phyloP scores from a whole-genome alignment of 2,329 filamentous ascomycete species.

The Zelopaecilomyces penicillatus region DNA sequence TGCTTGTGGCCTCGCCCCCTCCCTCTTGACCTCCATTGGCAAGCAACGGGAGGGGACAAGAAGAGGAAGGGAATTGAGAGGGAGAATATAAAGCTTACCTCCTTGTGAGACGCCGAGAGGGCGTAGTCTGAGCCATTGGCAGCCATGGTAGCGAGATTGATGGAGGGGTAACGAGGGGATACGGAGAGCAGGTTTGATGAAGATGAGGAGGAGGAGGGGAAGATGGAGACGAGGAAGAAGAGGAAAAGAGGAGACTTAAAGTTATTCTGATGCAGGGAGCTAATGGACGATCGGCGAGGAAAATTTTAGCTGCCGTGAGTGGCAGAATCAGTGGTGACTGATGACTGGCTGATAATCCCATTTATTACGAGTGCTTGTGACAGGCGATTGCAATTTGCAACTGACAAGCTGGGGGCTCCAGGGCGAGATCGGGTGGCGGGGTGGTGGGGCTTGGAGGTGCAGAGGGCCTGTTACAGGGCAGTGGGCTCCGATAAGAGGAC shows the following conservation, averaged over 20 bases:
- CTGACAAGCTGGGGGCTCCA: background rate
- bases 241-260: background rate
- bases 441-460: conserved; percentile 6
- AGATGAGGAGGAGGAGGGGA: background rate
- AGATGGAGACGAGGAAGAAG: background rate
- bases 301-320: conserved; percentile 1
- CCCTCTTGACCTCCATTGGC: background rate
- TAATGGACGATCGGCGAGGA: background rate
- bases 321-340: too few relatives aligned
- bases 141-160: conserved; percentile 24
- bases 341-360: too few relatives aligned
- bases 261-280: background rate
- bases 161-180: background rate
- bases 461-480: too few relatives aligned
- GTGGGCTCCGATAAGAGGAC: too few relatives aligned
- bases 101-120: conserved; percentile 46
- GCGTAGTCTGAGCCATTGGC: conserved; percentile 39
- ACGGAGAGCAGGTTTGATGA: background rate
- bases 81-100: conserved; percentile 29
- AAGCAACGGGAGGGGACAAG: background rate
- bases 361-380: too few relatives aligned
- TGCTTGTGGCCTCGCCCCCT: background rate
- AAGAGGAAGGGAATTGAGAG: background rate
- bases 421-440: conserved; percentile 13
- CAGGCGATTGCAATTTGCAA: background rate